Evolutionary conservation across 140 eudicot species (phyloP).

Genomic region (Senecio squalidus): DNA sequence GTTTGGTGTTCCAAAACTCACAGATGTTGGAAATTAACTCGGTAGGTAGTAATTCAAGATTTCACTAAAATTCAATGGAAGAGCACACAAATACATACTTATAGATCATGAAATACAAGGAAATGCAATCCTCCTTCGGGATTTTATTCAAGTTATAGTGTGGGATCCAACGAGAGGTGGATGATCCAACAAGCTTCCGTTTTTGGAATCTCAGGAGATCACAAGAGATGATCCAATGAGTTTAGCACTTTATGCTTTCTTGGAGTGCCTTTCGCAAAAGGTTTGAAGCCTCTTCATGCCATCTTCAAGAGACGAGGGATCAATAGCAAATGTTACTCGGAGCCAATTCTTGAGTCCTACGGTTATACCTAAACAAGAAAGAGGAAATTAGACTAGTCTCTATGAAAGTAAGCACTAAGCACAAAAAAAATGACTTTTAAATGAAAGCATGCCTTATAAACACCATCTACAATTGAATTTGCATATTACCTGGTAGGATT

Average conservation of each 20-base stretch:
- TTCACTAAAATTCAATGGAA: not conserved
- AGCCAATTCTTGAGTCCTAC: conserved; percentile 68
- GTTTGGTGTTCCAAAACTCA: too few relatives aligned
- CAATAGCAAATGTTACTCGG: conserved; percentile 58
- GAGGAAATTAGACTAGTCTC: not conserved
- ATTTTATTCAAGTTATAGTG: not conserved
- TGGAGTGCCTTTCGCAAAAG: too few relatives aligned
- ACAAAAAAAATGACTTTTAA: not conserved
- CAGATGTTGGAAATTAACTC: too few relatives aligned
- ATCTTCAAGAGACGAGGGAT: too few relatives aligned
- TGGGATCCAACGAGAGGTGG: conserved; percentile 11
- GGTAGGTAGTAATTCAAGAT: not conserved
- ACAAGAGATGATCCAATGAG: conserved; percentile 13
- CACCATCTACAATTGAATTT: not conserved
- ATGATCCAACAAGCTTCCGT: conserved; percentile 3
- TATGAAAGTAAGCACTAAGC: not conserved
- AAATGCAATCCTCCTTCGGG: not conserved
- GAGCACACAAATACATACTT: not conserved
- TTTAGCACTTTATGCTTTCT: conserved; percentile 17
- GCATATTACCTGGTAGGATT: conserved; percentile 43
- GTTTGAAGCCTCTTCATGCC: conserved; percentile 37
- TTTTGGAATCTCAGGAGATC: not conserved
- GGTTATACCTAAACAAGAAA: conserved; percentile 29
- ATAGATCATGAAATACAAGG: not conserved
- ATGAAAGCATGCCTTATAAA: not conserved